These are phyloP conservation scores for Medicago truncatula DNA, from an alignment of 306 rosid species.

Conservation along the genomic window MtrunA17r5.0-ANR NC_053046.1:30874001-30874500, in stretches of 20 bases:
- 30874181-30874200: constrained; percentile 37
- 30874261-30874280: not conserved
- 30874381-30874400: constrained; percentile 35
- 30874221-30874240: constrained; percentile 56
- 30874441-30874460: not conserved
- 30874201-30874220: constrained; percentile 33
- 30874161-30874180: not conserved
- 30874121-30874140: constrained; percentile 11
- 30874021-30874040: constrained; percentile 1
- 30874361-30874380: constrained; percentile 12
- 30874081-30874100: constrained; percentile 25
- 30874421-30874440: constrained; percentile 20
- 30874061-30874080: constrained; percentile 15
- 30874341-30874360: not conserved
- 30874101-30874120: constrained; percentile 12
- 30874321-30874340: not conserved
- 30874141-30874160: constrained; percentile 39
- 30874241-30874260: constrained; percentile 44
- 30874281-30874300: not conserved
- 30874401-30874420: constrained; percentile 38
- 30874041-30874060: not conserved
- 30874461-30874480: not conserved
- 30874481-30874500: no score
- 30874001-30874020: not conserved
- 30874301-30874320: not conserved